These are phyloP conservation scores for Friedmanniomyces endolithicus DNA, from an alignment of 495 filamentous ascomycete genomes.

Conservation along the genomic window DNA sequence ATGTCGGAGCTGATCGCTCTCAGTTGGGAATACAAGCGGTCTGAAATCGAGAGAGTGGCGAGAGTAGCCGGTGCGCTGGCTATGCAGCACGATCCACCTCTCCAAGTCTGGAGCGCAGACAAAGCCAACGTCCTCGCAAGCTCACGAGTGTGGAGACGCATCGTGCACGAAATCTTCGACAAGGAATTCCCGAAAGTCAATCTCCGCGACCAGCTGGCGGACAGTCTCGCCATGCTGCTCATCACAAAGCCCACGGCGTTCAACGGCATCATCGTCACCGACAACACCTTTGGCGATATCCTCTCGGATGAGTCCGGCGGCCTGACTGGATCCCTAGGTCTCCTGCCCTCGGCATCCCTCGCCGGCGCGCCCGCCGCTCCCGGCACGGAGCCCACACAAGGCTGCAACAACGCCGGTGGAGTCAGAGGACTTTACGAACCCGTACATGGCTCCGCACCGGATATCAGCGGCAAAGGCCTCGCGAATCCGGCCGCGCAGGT, in stretches of 20 bases:
- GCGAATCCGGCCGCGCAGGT: slow-evolving; percentile 27
- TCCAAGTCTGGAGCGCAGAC: slow-evolving; percentile 34
- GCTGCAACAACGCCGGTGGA: slow-evolving; percentile 27
- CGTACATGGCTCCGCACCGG: slow-evolving; percentile 33
- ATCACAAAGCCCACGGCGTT: slow-evolving; percentile 37
- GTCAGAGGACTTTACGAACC: slow-evolving; percentile 32
- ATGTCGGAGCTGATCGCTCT: slow-evolving; percentile 11
- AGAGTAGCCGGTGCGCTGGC: slow-evolving; percentile 38
- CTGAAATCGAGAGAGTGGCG: slow-evolving; percentile 39
- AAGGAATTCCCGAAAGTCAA: slow-evolving; percentile 39
- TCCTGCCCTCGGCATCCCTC: slow-evolving; percentile 39
- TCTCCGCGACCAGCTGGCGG: slow-evolving; percentile 38
- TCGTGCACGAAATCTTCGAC: slow-evolving; percentile 36
- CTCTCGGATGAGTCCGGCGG: slow-evolving; percentile 40
- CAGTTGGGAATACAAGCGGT: not conserved
- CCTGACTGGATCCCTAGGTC: slow-evolving; percentile 38
- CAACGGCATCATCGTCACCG: slow-evolving; percentile 40
- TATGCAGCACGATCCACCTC: slow-evolving; percentile 34
- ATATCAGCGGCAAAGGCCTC: slow-evolving; percentile 33
- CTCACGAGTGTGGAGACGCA: slow-evolving; percentile 38
- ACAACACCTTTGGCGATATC: slow-evolving; percentile 44
- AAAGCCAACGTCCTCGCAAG: slow-evolving; percentile 43
- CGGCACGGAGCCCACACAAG: not conserved
- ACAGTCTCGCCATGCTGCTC: slow-evolving; percentile 39
- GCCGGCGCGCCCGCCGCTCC: slow-evolving; percentile 33